phyloP scores from a whole-genome alignment of 495 filamentous ascomycete species.

The Melanomma pulvis-pyrius region DNA sequence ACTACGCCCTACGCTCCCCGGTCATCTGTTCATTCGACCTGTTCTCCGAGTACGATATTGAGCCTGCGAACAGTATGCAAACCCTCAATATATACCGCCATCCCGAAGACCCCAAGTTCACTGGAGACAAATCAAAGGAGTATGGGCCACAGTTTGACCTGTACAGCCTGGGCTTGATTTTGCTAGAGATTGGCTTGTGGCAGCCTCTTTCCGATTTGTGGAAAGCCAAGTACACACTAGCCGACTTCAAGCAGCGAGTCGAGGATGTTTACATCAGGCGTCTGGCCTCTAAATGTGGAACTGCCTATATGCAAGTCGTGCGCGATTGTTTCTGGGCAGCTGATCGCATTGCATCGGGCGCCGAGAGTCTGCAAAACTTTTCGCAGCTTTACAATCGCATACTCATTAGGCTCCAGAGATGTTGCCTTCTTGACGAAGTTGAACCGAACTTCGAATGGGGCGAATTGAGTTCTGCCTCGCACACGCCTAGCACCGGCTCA shows the following conservation, averaged over 20 bases:
- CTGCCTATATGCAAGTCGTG: slow-evolving; percentile 76
- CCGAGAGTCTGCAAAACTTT: slow-evolving; percentile 24
- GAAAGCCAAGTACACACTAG: slow-evolving; percentile 66
- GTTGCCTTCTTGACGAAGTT: slow-evolving; percentile 46
- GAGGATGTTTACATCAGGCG: slow-evolving; percentile 64
- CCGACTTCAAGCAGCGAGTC: slow-evolving; percentile 65
- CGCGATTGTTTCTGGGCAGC: slow-evolving; percentile 77
- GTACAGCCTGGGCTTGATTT: slow-evolving; percentile 79
- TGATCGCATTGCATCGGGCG: slow-evolving; percentile 50
- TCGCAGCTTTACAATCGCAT: slow-evolving; percentile 40
- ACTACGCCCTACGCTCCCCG: slow-evolving; percentile 63
- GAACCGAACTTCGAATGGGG: slow-evolving; percentile 34
- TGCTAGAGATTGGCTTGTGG: slow-evolving; percentile 89
- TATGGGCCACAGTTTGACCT: slow-evolving; percentile 67
- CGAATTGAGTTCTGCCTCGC: slow-evolving; percentile 7
- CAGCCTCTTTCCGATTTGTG: slow-evolving; percentile 69
- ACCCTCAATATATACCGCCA: slow-evolving; percentile 69
- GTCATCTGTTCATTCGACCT: slow-evolving; percentile 80
- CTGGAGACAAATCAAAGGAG: slow-evolving; percentile 19
- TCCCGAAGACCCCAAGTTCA: slow-evolving; percentile 54
- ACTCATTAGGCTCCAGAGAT: slow-evolving; percentile 39
- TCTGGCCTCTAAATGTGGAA: slow-evolving; percentile 51
- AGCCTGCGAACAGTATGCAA: slow-evolving; percentile 52
- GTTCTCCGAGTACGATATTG: slow-evolving; percentile 68
- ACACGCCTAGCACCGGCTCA: slow-evolving; percentile 10